A percentile compares a stretch with the other conserved stretches of the same genome.
Conservation (phyloP, 331 rosid species). For the Acacia pycnantha region DNA sequence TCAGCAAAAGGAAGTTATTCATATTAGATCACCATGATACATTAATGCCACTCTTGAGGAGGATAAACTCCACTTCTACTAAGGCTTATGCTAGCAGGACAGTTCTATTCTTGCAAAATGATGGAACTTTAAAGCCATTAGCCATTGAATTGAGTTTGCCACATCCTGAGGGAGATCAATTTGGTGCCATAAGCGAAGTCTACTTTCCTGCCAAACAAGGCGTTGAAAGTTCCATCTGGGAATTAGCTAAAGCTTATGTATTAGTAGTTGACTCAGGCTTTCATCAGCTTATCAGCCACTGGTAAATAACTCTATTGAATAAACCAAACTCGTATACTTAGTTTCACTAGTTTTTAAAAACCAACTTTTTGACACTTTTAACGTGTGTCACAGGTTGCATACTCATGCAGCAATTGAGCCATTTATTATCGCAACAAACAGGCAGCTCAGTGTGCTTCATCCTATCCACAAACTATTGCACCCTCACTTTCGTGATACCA, state of each 20-base stretch:
- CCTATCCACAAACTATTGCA: conserved; percentile 70
- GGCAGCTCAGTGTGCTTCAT: conserved; percentile 77
- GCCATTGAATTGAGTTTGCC: conserved; percentile 79
- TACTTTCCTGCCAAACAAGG: conserved; percentile 55
- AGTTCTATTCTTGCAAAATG: conserved; percentile 52
- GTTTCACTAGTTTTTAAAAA: background rate
- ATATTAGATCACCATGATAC: conserved; percentile 75
- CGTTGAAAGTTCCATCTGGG: conserved; percentile 64
- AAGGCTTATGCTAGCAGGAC: conserved; percentile 69
- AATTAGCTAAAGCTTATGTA: conserved; percentile 81
- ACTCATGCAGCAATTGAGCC: conserved; percentile 88
- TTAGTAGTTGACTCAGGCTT: conserved; percentile 65
- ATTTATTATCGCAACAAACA: conserved; percentile 71
- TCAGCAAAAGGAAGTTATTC: conserved; percentile 51
- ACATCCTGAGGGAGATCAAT: conserved; percentile 50
- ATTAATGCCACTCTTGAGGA: conserved; percentile 58
- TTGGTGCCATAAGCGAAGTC: conserved; percentile 54
- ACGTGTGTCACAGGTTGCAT: conserved; percentile 46
- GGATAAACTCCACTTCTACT: conserved; percentile 65
- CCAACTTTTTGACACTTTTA: background rate
- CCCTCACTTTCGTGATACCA: conserved; percentile 84
- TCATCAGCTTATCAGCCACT: conserved; percentile 82
- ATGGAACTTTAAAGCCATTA: conserved; percentile 76
- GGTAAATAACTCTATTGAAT: conserved; percentile 40
- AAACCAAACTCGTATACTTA: background rate